Evolutionary conservation across 345 rosid species (phyloP).

Genomic region (Populus tremula): DNA sequence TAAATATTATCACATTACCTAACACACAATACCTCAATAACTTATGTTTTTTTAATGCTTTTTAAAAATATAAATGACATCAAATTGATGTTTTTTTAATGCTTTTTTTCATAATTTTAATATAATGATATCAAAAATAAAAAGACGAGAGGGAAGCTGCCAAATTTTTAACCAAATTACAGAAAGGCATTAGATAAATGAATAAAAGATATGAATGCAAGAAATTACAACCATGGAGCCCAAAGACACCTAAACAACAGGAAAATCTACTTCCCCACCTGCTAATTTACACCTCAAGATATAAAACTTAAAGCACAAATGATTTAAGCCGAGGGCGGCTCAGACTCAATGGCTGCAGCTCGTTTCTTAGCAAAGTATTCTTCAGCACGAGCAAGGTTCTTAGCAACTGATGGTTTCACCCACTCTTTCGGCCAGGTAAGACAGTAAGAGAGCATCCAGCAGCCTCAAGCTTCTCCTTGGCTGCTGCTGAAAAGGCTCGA

Average conservation of each 20-base stretch:
- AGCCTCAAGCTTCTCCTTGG: slow-evolving; percentile 82
- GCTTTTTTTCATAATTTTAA: too few relatives aligned
- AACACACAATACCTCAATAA: too few relatives aligned
- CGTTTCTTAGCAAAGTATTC: slow-evolving; percentile 86
- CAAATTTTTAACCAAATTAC: slow-evolving; percentile 2
- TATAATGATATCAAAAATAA: too few relatives aligned
- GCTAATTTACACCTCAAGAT: slow-evolving; percentile 2
- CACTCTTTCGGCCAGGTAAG: slow-evolving; percentile 87
- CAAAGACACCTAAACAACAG: not conserved
- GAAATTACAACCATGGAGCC: not conserved
- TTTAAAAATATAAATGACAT: too few relatives aligned
- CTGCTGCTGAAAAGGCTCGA: slow-evolving; percentile 69
- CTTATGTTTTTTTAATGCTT: too few relatives aligned
- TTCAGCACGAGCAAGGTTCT: slow-evolving; percentile 78
- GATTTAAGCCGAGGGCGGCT: slow-evolving; percentile 46
- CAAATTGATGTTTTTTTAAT: too few relatives aligned
- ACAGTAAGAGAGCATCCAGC: slow-evolving; percentile 72
- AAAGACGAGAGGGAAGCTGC: not conserved
- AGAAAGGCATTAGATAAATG: slow-evolving; percentile 1
- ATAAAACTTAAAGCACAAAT: not conserved
- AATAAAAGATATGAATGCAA: slow-evolving; percentile 1
- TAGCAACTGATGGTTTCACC: slow-evolving; percentile 81
- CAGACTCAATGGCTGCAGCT: slow-evolving; percentile 52
- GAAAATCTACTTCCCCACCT: not conserved
- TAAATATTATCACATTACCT: too few relatives aligned